phyloP scores from a whole-genome alignment of 768 basidiomycete species.

The Fomitopsis pulvina region DNA sequence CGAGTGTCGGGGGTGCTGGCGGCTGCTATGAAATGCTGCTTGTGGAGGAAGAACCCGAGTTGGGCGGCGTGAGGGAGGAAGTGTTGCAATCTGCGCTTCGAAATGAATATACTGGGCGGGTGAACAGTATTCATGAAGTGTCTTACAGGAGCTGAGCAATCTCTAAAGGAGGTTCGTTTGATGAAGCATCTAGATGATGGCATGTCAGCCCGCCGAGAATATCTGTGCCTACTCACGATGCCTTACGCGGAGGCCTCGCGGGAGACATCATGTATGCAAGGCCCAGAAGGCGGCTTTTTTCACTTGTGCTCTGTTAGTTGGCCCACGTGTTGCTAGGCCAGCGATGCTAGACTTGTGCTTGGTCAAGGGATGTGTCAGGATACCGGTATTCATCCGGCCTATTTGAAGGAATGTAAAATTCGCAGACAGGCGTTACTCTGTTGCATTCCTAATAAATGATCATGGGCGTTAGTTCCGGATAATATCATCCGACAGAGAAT shows the following conservation, averaged over 20 bases:
- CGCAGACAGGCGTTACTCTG: constrained; percentile 55
- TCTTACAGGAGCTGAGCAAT: constrained; percentile 7
- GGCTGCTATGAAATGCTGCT: constrained; percentile 34
- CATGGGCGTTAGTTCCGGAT: not conserved
- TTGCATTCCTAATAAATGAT: constrained; percentile 51
- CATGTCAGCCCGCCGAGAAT: not conserved
- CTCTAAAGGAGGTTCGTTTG: not conserved
- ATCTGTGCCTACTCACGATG: not conserved
- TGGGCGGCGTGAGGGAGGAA: constrained; percentile 50
- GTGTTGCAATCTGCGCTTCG: constrained; percentile 10
- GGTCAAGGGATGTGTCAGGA: constrained; percentile 53
- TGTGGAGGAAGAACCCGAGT: constrained; percentile 60
- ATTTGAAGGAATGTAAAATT: constrained; percentile 51
- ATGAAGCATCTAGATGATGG: not conserved
- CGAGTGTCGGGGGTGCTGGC: constrained; percentile 8
- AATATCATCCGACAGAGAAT: not conserved
- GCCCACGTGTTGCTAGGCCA: too few species aligned
- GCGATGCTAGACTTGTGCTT: constrained; percentile 49
- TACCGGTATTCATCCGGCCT: constrained; percentile 60
- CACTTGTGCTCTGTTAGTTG: not conserved
- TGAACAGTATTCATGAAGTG: not conserved
- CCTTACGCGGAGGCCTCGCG: constrained; percentile 8
- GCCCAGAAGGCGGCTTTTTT: not conserved
- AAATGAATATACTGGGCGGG: not conserved
- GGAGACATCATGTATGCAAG: constrained; percentile 6